A percentile compares a stretch with the other conserved stretches of the same genome.
Conservation (phyloP, 257 asterid species). For the Misopates orontium region DNA sequence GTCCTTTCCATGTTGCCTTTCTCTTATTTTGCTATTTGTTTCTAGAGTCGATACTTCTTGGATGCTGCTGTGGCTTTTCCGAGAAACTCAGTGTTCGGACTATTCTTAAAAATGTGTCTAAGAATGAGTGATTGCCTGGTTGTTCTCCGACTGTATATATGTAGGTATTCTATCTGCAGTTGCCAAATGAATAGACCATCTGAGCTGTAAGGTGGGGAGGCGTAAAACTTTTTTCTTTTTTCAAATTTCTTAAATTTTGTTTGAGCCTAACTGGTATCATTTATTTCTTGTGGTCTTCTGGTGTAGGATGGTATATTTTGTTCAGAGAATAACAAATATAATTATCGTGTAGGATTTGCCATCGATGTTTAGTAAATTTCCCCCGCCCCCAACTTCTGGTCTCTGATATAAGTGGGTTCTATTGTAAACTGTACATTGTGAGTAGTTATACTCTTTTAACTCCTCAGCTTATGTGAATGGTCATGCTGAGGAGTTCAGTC, state of each 20-base stretch:
- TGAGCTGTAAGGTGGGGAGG: conserved; percentile 27
- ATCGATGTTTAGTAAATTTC: conserved; percentile 24
- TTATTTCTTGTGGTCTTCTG: conserved; percentile 14
- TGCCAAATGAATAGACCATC: conserved; percentile 27
- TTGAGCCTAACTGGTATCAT: conserved; percentile 22
- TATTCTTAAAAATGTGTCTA: not conserved
- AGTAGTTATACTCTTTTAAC: conserved; percentile 15
- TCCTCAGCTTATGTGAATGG: conserved; percentile 38
- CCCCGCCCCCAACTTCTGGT: not conserved
- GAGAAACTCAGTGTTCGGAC: conserved; percentile 14
- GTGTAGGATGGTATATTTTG: not conserved
- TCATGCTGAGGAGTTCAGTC: conserved; percentile 26
- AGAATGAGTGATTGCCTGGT: conserved; percentile 8
- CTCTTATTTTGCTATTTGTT: conserved; percentile 16
- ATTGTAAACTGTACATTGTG: conserved; percentile 27
- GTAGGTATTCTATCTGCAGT: conserved; percentile 24
- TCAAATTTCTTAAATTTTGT: conserved; percentile 28
- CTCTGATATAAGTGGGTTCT: not conserved
- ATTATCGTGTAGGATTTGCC: conserved; percentile 28
- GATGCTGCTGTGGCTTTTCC: conserved; percentile 29
- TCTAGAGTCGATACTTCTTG: conserved; percentile 26
- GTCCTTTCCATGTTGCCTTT: not conserved
- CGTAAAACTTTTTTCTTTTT: conserved; percentile 15
- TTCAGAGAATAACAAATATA: too few species aligned
- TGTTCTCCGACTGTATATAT: conserved; percentile 34